A percentile compares a stretch with the other conserved stretches of the same genome.
Evolutionary conservation across 2,329 filamentous ascomycete species (phyloP).

Genomic region (Scedosporium apiospermum): DNA sequence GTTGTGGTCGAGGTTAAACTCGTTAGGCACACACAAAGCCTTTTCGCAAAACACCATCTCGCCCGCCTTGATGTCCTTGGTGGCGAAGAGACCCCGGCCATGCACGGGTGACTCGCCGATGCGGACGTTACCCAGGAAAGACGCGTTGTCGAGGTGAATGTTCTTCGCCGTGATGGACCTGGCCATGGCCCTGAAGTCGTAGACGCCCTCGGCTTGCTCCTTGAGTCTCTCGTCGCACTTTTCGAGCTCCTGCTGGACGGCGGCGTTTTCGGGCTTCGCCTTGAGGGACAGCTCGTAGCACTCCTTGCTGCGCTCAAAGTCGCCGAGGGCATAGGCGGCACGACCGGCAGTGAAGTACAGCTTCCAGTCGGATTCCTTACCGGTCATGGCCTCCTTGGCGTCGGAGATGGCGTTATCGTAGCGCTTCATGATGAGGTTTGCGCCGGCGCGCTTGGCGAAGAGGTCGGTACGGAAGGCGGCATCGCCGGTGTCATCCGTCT

Average conservation of each 20-base stretch:
- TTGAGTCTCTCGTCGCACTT: constrained; percentile 10
- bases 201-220: constrained; percentile 10
- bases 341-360: constrained; percentile 22
- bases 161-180: constrained; percentile 9
- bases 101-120: constrained; percentile 21
- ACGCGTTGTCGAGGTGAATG: constrained; percentile 16
- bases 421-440: constrained; percentile 21
- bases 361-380: constrained; percentile 19
- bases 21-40: constrained; percentile 28
- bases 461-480: constrained; percentile 13
- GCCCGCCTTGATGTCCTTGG: constrained; percentile 23
- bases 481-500: constrained; percentile 12
- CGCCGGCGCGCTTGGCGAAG: constrained; percentile 20
- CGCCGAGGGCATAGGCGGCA: constrained; percentile 23
- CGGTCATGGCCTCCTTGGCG: constrained; percentile 18
- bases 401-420: constrained; percentile 23
- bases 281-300: constrained; percentile 17
- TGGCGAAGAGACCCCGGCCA: constrained; percentile 33
- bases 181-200: constrained; percentile 11
- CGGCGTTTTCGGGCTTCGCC: constrained; percentile 11
- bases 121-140: constrained; percentile 22
- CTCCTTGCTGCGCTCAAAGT: constrained; percentile 16
- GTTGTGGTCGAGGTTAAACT: constrained; percentile 28
- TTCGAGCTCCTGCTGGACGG: constrained; percentile 13
- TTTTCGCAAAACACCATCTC: constrained; percentile 33